Percentiles rank a stretch among this genome's conserved stretches.
Evolutionary conservation across 495 filamentous ascomycete genomes (phyloP).

Genomic region (Daldinia grandis): DNA sequence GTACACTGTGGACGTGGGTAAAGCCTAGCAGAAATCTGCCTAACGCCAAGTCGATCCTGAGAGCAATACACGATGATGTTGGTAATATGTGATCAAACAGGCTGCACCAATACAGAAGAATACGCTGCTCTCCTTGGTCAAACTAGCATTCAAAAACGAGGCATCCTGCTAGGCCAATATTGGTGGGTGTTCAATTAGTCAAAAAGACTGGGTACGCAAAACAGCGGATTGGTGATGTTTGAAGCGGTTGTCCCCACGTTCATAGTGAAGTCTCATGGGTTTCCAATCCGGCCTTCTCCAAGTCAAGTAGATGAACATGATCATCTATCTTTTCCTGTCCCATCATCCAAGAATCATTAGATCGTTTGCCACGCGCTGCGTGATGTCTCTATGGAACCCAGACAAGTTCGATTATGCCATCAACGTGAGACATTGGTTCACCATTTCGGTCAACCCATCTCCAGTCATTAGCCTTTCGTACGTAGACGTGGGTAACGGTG

Average conservation of each 20-base stretch:
- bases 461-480: slow-evolving; percentile 57
- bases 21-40: neutral
- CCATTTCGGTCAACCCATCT: slow-evolving; percentile 58
- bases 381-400: slow-evolving; percentile 52
- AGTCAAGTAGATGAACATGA: slow-evolving; percentile 36
- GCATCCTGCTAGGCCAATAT: neutral
- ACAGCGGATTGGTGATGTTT: neutral
- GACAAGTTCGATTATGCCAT: slow-evolving; percentile 62
- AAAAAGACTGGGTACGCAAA: neutral
- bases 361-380: slow-evolving; percentile 29
- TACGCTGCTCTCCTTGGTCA: neutral
- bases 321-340: slow-evolving; percentile 35
- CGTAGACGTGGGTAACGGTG: slow-evolving; percentile 56
- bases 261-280: slow-evolving; percentile 13
- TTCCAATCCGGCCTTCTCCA: slow-evolving; percentile 26
- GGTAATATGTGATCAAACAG: neutral
- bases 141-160: neutral
- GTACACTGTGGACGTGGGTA: slow-evolving; percentile 18
- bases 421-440: slow-evolving; percentile 54
- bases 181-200: neutral
- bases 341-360: slow-evolving; percentile 44
- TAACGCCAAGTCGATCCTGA: neutral
- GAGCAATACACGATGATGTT: neutral
- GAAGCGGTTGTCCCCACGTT: neutral
- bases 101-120: neutral